Evolutionary conservation across 768 basidiomycete genomes (phyloP).

Genomic region (Piloderma croceum): DNA sequence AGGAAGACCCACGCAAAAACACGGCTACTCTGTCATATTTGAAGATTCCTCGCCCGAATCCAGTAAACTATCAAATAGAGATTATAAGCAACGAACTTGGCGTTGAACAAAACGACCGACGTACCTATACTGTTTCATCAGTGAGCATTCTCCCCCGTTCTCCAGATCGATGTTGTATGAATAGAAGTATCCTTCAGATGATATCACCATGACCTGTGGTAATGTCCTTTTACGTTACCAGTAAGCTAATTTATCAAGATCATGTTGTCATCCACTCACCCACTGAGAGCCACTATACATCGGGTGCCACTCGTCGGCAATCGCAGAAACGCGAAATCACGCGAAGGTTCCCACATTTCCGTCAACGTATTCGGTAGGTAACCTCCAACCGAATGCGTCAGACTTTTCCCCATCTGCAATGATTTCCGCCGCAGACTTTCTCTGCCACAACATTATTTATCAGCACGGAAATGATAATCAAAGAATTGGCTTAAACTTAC

Average conservation of each 20-base stretch:
- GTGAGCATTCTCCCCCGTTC: slow-evolving; percentile 88
- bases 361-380: slow-evolving; percentile 86
- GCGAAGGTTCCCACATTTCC: slow-evolving; percentile 94
- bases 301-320: slow-evolving; percentile 73
- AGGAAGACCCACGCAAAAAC: neutral
- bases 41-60: slow-evolving; percentile 1
- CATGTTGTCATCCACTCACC: slow-evolving; percentile 48
- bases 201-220: slow-evolving; percentile 96
- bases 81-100: neutral
- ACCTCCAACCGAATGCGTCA: slow-evolving; percentile 76
- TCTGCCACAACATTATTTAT: slow-evolving; percentile 1
- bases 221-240: slow-evolving; percentile 79
- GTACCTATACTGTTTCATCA: slow-evolving; percentile 90
- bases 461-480: neutral
- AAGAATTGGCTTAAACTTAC: slow-evolving; percentile 27
- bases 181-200: slow-evolving; percentile 93
- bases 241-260: no score
- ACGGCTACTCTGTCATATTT: neutral
- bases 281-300: slow-evolving; percentile 84
- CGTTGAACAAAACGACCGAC: slow-evolving; percentile 10
- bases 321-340: slow-evolving; percentile 90
- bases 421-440: slow-evolving; percentile 64
- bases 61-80: slow-evolving; percentile 1
- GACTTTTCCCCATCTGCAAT: slow-evolving; percentile 64
- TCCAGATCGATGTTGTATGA: slow-evolving; percentile 94